Percentiles rank a stretch among this genome's conserved stretches.
phyloP scores from a whole-genome alignment of 768 basidiomycete species.

The Dentipellis fragilis region DNA sequence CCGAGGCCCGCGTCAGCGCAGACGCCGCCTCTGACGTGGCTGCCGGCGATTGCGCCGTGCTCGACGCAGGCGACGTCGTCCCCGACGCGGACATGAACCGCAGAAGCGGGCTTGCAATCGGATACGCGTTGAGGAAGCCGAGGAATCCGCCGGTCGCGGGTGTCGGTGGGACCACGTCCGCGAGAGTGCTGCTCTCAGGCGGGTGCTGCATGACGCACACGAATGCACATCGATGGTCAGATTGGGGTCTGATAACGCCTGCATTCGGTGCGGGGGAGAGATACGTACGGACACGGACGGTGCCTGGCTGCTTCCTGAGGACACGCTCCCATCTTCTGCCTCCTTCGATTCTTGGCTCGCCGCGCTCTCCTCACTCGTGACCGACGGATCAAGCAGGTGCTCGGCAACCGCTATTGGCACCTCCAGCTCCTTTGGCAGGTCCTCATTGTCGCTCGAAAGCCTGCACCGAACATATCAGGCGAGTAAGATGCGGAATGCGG shows the following conservation, averaged over 20 bases:
- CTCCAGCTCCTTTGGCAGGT: conserved; percentile 50
- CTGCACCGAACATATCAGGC: conserved; percentile 4
- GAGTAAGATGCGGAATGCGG: conserved; percentile 5
- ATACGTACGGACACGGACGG: conserved; percentile 5
- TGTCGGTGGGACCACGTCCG: conserved; percentile 15
- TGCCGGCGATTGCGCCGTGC: conserved; percentile 4
- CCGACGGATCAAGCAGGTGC: conserved; percentile 39
- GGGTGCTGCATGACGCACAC: conserved; percentile 1
- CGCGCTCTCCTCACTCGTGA: conserved; percentile 9
- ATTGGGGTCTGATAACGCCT: too few relatives aligned
- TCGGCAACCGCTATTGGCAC: conserved; percentile 52
- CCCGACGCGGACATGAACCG: conserved; percentile 31
- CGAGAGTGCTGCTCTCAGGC: conserved; percentile 15
- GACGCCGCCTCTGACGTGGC: conserved; percentile 9
- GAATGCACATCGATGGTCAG: too few relatives aligned
- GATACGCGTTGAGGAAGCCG: conserved; percentile 52
- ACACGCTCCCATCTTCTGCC: conserved; percentile 3
- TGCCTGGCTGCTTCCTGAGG: conserved; percentile 7
- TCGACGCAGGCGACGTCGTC: conserved; percentile 6
- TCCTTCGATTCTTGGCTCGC: conserved; percentile 14
- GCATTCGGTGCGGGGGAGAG: not conserved
- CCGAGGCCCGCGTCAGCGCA: conserved; percentile 8
- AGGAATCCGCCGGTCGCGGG: conserved; percentile 33
- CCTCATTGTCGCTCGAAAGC: conserved; percentile 37
- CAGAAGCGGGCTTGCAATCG: conserved; percentile 37